Percentiles rank a stretch among this genome's conserved stretches.
Evolutionary conservation across 805 yeast genomes (phyloP).

Genomic region (Blastobotrys attinorum): DNA sequence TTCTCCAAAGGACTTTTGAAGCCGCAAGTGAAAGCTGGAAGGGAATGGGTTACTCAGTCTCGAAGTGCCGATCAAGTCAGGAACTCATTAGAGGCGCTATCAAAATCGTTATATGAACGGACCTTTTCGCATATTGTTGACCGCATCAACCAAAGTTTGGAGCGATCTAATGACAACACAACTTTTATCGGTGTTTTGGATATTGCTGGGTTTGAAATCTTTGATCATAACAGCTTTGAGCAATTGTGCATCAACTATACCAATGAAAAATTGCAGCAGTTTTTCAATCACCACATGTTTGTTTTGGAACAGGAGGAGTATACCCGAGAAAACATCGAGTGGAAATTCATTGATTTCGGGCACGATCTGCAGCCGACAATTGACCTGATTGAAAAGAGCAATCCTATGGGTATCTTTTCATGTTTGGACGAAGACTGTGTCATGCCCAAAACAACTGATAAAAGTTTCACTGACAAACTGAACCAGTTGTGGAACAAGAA

Average conservation of each 20-base stretch:
- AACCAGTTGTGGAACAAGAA: constrained; percentile 52
- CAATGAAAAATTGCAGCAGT: constrained; percentile 94
- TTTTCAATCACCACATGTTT: constrained; percentile 90
- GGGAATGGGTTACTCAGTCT: constrained; percentile 74
- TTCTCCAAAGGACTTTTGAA: constrained; percentile 55
- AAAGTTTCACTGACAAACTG: constrained; percentile 73
- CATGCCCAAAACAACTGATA: constrained; percentile 83
- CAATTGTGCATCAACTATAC: constrained; percentile 91
- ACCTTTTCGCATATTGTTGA: constrained; percentile 71
- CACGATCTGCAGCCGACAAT: constrained; percentile 91
- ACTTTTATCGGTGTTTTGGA: constrained; percentile 80
- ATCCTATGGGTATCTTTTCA: constrained; percentile 76
- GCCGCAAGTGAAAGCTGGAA: constrained; percentile 88
- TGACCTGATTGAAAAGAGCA: constrained; percentile 71
- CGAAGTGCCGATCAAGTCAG: constrained; percentile 74
- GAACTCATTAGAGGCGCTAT: constrained; percentile 73
- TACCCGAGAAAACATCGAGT: constrained; percentile 84
- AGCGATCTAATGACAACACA: constrained; percentile 32
- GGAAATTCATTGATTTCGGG: constrained; percentile 93
- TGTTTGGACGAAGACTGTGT: constrained; percentile 92
- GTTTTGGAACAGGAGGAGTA: constrained; percentile 98
- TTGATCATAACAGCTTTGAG: constrained; percentile 91
- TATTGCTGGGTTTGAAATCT: constrained; percentile 96
- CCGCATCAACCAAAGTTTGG: constrained; percentile 63
- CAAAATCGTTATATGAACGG: constrained; percentile 81